A percentile compares a stretch with the other conserved stretches of the same genome.
These are phyloP conservation scores for Leptomonas pyrrhocoris DNA, from an alignment of 208 protist genomes.

Conservation along the genomic window DNA sequence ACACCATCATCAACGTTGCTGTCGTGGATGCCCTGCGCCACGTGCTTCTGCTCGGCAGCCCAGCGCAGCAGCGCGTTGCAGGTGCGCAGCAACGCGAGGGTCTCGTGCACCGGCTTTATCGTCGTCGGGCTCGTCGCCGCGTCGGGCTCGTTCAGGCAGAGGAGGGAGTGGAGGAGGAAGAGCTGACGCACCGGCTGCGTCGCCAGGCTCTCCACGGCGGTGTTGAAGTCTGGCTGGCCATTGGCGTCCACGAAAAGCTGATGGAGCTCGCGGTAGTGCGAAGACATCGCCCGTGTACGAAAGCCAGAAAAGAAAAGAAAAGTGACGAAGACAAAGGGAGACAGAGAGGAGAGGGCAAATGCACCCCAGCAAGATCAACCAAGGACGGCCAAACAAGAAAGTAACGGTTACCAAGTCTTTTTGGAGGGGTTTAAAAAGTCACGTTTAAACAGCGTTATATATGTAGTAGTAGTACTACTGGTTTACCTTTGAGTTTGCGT, in stretches of 20 bases:
- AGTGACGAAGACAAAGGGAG: not conserved
- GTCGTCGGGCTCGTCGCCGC: constrained; percentile 22
- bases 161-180: constrained; percentile 47
- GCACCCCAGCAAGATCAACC: too few relatives aligned
- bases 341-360: not conserved
- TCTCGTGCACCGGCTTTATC: constrained; percentile 31
- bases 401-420: too few relatives aligned
- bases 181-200: constrained; percentile 56
- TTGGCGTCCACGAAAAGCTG: constrained; percentile 49
- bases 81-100: constrained; percentile 28
- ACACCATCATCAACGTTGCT: too few relatives aligned
- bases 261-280: constrained; percentile 60
- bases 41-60: constrained; percentile 38
- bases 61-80: constrained; percentile 44
- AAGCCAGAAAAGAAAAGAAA: not conserved
- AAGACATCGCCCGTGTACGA: constrained; percentile 59
- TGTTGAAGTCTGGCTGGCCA: constrained; percentile 54
- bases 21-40: not conserved
- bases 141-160: constrained; percentile 20
- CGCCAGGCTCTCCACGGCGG: constrained; percentile 44
- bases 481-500: too few relatives aligned
- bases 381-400: too few relatives aligned
- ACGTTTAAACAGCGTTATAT: too few relatives aligned
- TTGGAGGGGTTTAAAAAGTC: too few relatives aligned
- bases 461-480: too few relatives aligned